Base-by-base conservation (phyloP, 2,329 filamentous ascomycete genomes). In the Leptographium flavum region DNA sequence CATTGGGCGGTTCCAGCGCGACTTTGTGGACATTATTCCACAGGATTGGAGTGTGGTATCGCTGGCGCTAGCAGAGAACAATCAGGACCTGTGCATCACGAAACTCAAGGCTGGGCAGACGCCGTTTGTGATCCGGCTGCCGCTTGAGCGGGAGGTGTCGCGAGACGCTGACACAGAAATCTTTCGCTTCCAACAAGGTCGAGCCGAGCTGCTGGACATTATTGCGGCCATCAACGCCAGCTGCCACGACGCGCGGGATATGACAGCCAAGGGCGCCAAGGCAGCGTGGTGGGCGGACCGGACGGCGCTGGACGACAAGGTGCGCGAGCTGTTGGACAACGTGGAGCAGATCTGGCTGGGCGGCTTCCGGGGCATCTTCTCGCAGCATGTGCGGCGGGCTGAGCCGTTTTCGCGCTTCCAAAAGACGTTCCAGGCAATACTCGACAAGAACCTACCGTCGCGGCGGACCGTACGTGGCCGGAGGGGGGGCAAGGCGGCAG, bases 311-410 rank as follows among this genome's bases (percentile, higher is more conserved):
- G 92, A 98, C 57, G 65, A 66, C 28, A 79, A 86, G 10, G 70
- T 98, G 22, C 79, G 77, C 50, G 80, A 84, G 42, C 72, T 98
- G 10, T 69, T 98, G 2, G 70, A 79, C 45, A 93, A 87, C 48
- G 83, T 98, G 33, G 90, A 98, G 61, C 82, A 84, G 49, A 80
- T 92, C 21, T 98, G 92, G 92, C 75, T 98, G 5, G 88, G 90
- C 41, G 92, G 92, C 0, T 98, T 98, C 70, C 82, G 80, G 47
- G 88, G 90, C 15, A 81, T 98, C n/a, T 90, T 98, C 57, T 88
- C 87, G 1, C 82, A 85, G 45, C 75, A 83, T 44, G 62, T 68
- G 41, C 71, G 73, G 32, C 71, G 81, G 19, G 65, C 74, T 1
- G 71, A 79, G 23, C 66, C 85, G 11, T 65, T 96, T 28, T 73